These are phyloP conservation scores for Biscogniauxia marginata DNA, from an alignment of 2,329 filamentous ascomycete genomes.

Conservation along the genomic window DNA sequence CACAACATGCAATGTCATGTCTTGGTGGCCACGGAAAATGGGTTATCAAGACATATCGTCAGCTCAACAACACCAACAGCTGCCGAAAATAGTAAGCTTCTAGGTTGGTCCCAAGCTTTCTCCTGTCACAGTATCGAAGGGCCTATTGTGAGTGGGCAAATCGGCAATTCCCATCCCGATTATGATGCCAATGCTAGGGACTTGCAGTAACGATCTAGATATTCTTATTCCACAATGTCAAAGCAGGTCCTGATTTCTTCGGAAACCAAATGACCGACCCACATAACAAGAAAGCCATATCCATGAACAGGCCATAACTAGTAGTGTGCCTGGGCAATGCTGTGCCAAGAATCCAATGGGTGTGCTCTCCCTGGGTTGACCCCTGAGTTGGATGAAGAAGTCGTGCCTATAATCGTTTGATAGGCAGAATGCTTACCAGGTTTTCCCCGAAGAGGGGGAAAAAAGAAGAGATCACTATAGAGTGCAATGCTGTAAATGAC, in stretches of 20 bases:
- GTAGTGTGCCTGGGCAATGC: not conserved
- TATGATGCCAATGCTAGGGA: not conserved
- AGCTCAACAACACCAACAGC: constrained; percentile 11
- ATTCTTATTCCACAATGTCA: not conserved
- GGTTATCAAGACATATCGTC: constrained; percentile 13
- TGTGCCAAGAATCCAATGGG: not conserved
- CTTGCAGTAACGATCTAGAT: not conserved
- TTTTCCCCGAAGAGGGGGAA: not conserved
- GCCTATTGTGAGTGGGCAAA: too few species aligned
- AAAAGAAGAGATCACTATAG: not conserved
- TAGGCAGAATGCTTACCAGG: too few species aligned
- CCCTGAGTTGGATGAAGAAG: not conserved
- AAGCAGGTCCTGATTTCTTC: not conserved
- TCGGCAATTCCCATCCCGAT: not conserved
- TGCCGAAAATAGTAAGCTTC: constrained; percentile 15
- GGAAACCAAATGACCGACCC: not conserved
- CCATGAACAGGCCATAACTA: not conserved
- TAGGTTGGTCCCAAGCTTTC: constrained; percentile 10
- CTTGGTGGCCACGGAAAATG: constrained; percentile 14
- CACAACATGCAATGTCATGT: constrained; percentile 4
- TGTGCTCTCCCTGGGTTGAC: not conserved
- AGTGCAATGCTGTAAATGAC: not conserved
- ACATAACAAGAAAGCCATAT: not conserved
- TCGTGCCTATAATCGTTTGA: not conserved
- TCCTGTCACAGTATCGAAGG: not conserved